Conservation (phyloP, 2,329 filamentous ascomycete species). For the Trichothecium roseum region DNA sequence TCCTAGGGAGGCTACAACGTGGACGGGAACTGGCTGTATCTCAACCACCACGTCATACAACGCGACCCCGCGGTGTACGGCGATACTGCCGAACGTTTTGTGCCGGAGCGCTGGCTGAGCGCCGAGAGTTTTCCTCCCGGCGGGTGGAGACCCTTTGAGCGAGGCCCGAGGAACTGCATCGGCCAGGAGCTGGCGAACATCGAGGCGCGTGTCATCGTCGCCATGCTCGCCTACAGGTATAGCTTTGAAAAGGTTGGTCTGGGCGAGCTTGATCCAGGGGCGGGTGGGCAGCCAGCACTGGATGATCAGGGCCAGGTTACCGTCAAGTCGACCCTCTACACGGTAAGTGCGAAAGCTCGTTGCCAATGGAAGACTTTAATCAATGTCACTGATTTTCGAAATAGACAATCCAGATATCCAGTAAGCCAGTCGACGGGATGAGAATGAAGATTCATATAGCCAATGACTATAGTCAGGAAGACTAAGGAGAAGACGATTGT, state of each 20-base stretch:
- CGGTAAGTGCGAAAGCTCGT: too few relatives aligned
- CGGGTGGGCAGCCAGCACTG: too few relatives aligned
- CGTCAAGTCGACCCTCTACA: constrained; percentile 6
- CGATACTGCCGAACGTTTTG: constrained; percentile 19
- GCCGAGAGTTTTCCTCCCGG: not conserved
- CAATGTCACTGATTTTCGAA: not conserved
- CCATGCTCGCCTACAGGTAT: constrained; percentile 6
- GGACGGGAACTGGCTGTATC: too few relatives aligned
- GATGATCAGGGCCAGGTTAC: constrained; percentile 5
- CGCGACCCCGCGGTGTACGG: constrained; percentile 20
- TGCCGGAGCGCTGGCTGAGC: constrained; percentile 26
- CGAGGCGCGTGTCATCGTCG: constrained; percentile 16
- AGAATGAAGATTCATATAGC: not conserved
- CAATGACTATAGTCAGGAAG: too few relatives aligned
- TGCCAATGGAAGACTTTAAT: too few relatives aligned
- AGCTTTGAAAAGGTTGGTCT: constrained; percentile 8
- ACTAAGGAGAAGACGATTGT: too few relatives aligned
- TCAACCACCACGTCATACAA: constrained; percentile 21
- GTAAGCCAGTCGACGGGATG: not conserved
- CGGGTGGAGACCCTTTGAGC: constrained; percentile 32
- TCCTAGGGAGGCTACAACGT: too few relatives aligned
- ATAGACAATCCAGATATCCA: not conserved
- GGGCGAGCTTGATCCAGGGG: constrained; percentile 5
- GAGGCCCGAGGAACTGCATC: constrained; percentile 36
- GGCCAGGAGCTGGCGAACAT: constrained; percentile 39